Percentiles rank a stretch among this genome's conserved stretches.
Evolutionary conservation across 129 eudicot species (phyloP).

Genomic region (Kitagawia praeruptora): DNA sequence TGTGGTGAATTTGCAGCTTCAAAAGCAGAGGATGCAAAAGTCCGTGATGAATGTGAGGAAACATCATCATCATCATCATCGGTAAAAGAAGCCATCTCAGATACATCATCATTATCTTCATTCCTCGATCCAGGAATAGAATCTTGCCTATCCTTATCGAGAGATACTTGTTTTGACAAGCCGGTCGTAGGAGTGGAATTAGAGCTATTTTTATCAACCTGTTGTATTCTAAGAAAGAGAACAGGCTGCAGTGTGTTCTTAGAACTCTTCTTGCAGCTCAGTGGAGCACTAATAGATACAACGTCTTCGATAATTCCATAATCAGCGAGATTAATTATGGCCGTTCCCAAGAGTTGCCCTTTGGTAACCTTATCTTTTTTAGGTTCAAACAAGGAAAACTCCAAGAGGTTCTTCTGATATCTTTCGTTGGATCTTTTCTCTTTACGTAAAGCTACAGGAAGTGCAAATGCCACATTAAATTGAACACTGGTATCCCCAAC

Average conservation of each 20-base stretch:
- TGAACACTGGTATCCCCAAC: conserved; percentile 49
- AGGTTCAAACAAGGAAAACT: conserved; percentile 67
- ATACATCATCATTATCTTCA: conserved; percentile 52
- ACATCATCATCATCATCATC: conserved; percentile 65
- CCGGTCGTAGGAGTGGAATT: conserved; percentile 38
- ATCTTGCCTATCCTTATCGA: conserved; percentile 49
- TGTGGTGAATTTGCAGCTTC: conserved; percentile 32
- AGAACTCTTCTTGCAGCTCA: conserved; percentile 60
- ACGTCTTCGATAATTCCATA: conserved; percentile 58
- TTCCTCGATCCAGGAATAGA: conserved; percentile 36
- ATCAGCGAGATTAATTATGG: conserved; percentile 61
- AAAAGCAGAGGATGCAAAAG: conserved; percentile 29
- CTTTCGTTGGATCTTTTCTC: conserved; percentile 46
- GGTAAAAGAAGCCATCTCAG: conserved; percentile 57
- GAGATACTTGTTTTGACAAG: conserved; percentile 42
- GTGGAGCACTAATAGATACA: conserved; percentile 37
- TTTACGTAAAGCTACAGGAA: conserved; percentile 45
- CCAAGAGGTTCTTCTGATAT: conserved; percentile 59
- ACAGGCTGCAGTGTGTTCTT: conserved; percentile 44
- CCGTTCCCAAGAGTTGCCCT: conserved; percentile 74
- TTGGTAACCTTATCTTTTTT: conserved; percentile 62
- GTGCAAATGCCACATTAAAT: conserved; percentile 58
- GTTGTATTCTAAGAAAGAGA: conserved; percentile 51
- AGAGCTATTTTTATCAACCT: conserved; percentile 51
- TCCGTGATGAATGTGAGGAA: conserved; percentile 44